Evolutionary conservation across 768 basidiomycete species (phyloP).

Genomic region (Panaeolus papilionaceus): DNA sequence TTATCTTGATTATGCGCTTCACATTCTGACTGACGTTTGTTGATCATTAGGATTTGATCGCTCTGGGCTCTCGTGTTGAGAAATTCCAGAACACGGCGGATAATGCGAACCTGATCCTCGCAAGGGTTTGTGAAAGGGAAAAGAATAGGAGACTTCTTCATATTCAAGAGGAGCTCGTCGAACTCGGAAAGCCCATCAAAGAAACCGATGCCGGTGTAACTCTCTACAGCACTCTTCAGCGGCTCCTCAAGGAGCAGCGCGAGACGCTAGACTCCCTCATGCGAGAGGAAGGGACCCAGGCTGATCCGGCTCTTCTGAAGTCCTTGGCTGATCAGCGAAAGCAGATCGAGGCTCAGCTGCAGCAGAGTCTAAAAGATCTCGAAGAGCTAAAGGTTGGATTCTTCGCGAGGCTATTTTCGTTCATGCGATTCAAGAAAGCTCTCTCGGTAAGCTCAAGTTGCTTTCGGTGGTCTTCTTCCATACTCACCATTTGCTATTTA

Average conservation of each 20-base stretch:
- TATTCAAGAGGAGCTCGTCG: slow-evolving; percentile 40
- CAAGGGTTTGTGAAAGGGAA: neutral
- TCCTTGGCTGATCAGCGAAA: neutral
- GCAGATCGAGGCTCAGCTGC: neutral
- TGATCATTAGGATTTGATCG: neutral
- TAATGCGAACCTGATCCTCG: neutral
- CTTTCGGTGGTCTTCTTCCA: neutral
- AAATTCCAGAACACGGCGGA: neutral
- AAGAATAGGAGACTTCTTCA: slow-evolving; percentile 27
- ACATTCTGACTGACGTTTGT: neutral
- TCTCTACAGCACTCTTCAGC: slow-evolving; percentile 32
- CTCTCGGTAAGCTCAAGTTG: neutral
- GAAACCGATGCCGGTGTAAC: slow-evolving; percentile 39
- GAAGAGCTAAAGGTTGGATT: slow-evolving; percentile 1
- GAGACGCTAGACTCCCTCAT: slow-evolving; percentile 25
- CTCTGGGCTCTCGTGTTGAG: neutral
- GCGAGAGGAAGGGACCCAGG: slow-evolving; percentile 21
- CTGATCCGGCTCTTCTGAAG: neutral
- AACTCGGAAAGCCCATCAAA: slow-evolving; percentile 32
- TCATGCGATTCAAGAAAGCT: slow-evolving; percentile 3
- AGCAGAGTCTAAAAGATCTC: neutral
- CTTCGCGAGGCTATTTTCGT: neutral
- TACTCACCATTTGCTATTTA: neutral
- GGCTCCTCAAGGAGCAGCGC: slow-evolving; percentile 34
- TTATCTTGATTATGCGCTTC: slow-evolving; percentile 25